These are phyloP conservation scores for Suillus fuscotomentosus DNA, from an alignment of 768 basidiomycete genomes.

Conservation along the genomic window DNA sequence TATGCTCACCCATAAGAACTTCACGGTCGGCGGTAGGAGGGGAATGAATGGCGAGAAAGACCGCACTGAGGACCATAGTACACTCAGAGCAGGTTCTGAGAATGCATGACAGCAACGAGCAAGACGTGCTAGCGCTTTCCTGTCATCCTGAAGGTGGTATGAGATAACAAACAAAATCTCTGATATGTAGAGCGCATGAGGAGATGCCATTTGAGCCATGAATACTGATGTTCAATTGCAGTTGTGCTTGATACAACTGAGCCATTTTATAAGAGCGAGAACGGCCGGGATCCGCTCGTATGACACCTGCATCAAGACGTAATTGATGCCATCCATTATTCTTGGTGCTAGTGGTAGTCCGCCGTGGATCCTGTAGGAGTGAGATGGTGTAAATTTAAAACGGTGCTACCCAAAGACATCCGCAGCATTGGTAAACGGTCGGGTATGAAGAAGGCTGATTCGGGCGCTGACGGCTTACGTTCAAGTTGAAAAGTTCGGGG, in stretches of 20 bases:
- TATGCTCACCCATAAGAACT: slow-evolving; percentile 13
- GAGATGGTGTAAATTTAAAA: background rate
- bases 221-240: background rate
- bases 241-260: background rate
- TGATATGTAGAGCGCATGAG: slow-evolving; percentile 12
- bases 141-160: slow-evolving; percentile 12
- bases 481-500: too few relatives aligned
- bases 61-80: slow-evolving; percentile 17
- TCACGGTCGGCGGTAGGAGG: slow-evolving; percentile 11
- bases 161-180: slow-evolving; percentile 14
- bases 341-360: background rate
- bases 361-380: background rate
- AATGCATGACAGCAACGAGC: slow-evolving; percentile 11
- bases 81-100: slow-evolving; percentile 12
- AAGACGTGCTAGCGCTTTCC: slow-evolving; percentile 7
- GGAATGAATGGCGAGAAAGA: slow-evolving; percentile 15
- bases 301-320: background rate
- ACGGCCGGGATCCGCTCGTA: background rate
- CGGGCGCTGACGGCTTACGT: too few relatives aligned
- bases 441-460: too few relatives aligned
- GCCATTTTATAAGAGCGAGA: background rate
- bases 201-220: background rate
- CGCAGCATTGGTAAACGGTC: too few relatives aligned
- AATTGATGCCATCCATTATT: background rate
- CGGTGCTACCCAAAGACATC: too few relatives aligned